These are phyloP conservation scores for Entonaema liquescens DNA, from an alignment of 495 filamentous ascomycete genomes.

Conservation along the genomic window DNA sequence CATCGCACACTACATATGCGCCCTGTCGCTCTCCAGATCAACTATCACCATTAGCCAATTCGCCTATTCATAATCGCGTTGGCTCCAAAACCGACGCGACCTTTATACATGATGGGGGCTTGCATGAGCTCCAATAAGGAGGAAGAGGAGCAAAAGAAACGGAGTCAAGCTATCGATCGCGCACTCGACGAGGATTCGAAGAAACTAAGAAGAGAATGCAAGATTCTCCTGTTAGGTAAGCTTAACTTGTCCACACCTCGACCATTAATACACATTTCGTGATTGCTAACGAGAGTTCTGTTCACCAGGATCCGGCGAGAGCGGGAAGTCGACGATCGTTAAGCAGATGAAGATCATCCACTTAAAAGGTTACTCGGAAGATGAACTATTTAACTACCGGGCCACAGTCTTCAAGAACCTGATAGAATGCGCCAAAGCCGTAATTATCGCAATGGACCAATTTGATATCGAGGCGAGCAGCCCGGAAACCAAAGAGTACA, in stretches of 20 bases:
- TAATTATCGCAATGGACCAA: conserved; percentile 87
- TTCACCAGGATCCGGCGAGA: conserved; percentile 88
- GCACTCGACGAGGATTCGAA: conserved; percentile 92
- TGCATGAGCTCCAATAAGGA: conserved; percentile 86
- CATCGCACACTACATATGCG: not conserved
- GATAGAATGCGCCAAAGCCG: conserved; percentile 91
- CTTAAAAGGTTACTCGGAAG: conserved; percentile 91
- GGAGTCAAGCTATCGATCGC: conserved; percentile 91
- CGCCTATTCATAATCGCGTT: conserved; percentile 1
- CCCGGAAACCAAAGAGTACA: conserved; percentile 74
- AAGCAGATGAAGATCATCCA: conserved; percentile 99
- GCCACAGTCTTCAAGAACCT: conserved; percentile 98
- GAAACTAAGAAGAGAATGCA: conserved; percentile 93
- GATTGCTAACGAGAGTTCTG: conserved; percentile 10
- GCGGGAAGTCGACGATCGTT: conserved; percentile 98
- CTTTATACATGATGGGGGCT: conserved; percentile 74
- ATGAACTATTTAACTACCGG: conserved; percentile 91
- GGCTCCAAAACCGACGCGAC: conserved; percentile 12
- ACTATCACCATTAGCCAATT: not conserved
- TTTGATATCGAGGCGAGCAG: conserved; percentile 80
- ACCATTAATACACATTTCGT: not conserved
- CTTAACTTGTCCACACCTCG: conserved; percentile 2
- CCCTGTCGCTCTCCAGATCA: not conserved
- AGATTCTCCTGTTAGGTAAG: conserved; percentile 93
- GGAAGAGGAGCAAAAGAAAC: conserved; percentile 90